A percentile compares a stretch with the other conserved stretches of the same genome.
These are phyloP conservation scores for Boletus patriciae DNA, from an alignment of 768 basidiomycete genomes.

Conservation along the genomic window DNA sequence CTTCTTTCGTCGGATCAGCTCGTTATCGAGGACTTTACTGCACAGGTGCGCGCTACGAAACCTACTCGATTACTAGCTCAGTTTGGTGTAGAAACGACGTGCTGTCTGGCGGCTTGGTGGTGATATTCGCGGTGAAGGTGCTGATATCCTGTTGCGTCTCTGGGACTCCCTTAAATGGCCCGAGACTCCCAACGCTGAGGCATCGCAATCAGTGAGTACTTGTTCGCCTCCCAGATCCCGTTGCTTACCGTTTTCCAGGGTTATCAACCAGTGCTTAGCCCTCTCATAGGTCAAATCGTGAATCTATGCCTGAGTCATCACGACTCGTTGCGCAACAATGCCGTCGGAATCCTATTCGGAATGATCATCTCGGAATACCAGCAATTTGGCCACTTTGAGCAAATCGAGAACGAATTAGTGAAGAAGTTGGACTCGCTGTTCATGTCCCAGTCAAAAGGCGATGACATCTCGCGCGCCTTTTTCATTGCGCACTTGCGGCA, in stretches of 20 bases:
- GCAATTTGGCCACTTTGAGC: constrained; percentile 78
- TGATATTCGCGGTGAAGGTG: constrained; percentile 91
- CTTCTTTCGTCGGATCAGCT: constrained; percentile 88
- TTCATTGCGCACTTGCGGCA: constrained; percentile 89
- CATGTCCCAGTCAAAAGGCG: constrained; percentile 89
- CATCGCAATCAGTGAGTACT: constrained; percentile 65
- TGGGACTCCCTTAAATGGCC: constrained; percentile 89
- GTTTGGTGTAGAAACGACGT: constrained; percentile 70
- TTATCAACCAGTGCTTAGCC: constrained; percentile 79
- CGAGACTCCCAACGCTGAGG: constrained; percentile 49
- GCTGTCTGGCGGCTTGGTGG: constrained; percentile 96
- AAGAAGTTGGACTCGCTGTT: constrained; percentile 88
- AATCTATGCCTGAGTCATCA: constrained; percentile 94
- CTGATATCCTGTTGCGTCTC: constrained; percentile 69
- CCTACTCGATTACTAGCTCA: constrained; percentile 6
- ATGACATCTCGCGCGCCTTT: constrained; percentile 88
- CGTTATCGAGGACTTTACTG: constrained; percentile 92
- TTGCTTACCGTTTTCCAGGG: constrained; percentile 45
- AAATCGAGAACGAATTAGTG: constrained; percentile 90
- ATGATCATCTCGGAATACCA: constrained; percentile 95
- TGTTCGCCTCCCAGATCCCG: not conserved
- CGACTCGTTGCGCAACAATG: constrained; percentile 85
- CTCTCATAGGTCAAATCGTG: constrained; percentile 86
- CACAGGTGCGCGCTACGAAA: constrained; percentile 58
- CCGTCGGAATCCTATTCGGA: constrained; percentile 88